phyloP scores from a whole-genome alignment of 768 basidiomycete genomes.

The Amanita muscaria region DNA sequence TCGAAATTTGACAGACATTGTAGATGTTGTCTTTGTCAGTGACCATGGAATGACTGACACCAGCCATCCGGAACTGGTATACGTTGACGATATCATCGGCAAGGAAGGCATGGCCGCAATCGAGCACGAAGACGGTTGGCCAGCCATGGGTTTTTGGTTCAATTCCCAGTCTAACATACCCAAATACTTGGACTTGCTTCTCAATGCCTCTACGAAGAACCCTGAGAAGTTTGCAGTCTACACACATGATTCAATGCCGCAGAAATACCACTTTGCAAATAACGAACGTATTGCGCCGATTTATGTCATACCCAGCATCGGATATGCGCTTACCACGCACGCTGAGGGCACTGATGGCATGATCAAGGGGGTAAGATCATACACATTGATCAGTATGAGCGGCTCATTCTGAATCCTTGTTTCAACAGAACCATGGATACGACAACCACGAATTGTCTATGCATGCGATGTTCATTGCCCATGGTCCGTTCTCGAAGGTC shows the following conservation, averaged over 20 bases:
- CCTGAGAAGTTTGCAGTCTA: conserved; percentile 70
- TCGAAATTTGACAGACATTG: conserved; percentile 74
- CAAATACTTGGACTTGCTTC: conserved; percentile 45
- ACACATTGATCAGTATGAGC: neutral
- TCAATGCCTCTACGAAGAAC: conserved; percentile 41
- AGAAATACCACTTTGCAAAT: conserved; percentile 65
- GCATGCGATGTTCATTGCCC: conserved; percentile 88
- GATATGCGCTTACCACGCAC: conserved; percentile 68
- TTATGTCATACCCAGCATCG: conserved; percentile 75
- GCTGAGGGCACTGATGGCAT: conserved; percentile 51
- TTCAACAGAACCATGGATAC: conserved; percentile 75
- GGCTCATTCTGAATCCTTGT: neutral
- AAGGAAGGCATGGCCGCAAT: conserved; percentile 50
- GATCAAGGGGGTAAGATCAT: conserved; percentile 64
- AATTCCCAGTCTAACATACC: conserved; percentile 43
- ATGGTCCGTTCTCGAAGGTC: conserved; percentile 76
- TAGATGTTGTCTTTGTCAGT: conserved; percentile 85
- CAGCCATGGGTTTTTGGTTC: conserved; percentile 81
- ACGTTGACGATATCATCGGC: conserved; percentile 79
- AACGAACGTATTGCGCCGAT: conserved; percentile 81
- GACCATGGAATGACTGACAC: conserved; percentile 93
- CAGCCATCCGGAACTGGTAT: conserved; percentile 63
- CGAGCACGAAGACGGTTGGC: conserved; percentile 83
- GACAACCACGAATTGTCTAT: conserved; percentile 72
- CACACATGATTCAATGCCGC: conserved; percentile 75